Conservation (phyloP, 768 basidiomycete genomes). For the Lentinula aciculospora region DNA sequence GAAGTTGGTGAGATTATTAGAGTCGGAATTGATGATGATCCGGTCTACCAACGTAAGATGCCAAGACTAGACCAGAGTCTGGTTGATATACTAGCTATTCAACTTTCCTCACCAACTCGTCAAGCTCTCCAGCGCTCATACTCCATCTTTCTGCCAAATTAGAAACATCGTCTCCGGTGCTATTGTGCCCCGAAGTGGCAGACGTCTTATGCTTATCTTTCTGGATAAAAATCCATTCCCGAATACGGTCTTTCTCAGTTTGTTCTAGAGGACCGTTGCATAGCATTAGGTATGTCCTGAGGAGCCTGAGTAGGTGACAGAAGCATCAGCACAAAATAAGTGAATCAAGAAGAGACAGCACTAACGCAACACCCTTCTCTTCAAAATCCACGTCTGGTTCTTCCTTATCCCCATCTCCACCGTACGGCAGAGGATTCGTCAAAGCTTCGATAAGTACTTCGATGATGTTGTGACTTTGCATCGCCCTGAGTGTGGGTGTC, state of each 20-base stretch:
- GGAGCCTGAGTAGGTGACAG: background rate
- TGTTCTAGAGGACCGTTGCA: background rate
- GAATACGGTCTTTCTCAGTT: background rate
- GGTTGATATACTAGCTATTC: background rate
- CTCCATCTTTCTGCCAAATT: constrained; percentile 8
- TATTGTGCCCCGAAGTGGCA: background rate
- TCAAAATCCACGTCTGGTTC: constrained; percentile 38
- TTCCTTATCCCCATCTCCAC: constrained; percentile 60
- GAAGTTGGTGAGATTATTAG: too few relatives aligned
- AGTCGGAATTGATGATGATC: too few relatives aligned
- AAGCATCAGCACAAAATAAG: background rate
- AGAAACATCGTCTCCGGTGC: background rate
- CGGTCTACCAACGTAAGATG: too few relatives aligned
- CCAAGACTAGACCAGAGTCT: too few relatives aligned
- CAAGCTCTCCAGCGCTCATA: constrained; percentile 2
- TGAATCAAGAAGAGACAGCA: background rate
- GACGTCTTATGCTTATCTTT: too few relatives aligned
- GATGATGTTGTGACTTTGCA: constrained; percentile 41
- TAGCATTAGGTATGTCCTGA: background rate
- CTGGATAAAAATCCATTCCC: background rate
- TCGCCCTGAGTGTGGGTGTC: constrained; percentile 38
- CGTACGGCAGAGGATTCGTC: constrained; percentile 53
- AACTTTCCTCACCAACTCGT: background rate
- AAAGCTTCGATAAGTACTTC: constrained; percentile 47
- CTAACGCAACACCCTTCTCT: constrained; percentile 8